Base-by-base conservation (phyloP, 805 yeast genomes). In the Lipomyces anomalus region DNA sequence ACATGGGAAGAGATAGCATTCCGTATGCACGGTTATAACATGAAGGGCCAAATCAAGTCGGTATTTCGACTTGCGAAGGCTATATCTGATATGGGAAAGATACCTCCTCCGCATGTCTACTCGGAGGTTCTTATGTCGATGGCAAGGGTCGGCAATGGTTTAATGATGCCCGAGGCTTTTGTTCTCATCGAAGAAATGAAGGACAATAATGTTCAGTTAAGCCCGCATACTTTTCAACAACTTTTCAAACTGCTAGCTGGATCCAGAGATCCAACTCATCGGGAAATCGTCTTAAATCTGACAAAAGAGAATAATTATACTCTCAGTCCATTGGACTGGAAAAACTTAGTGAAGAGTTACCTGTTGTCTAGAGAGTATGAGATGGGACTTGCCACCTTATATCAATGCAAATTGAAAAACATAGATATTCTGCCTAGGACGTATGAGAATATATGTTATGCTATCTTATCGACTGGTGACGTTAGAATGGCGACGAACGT, bases 51-150 rank as follows among this genome's bases (percentile, higher is more conserved):
- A 9, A 6, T 24, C 18, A 16, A 20, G 38, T 9, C 29, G 9
- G 40, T 37, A 6, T 37, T 37, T 24, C 20, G 17, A 6, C 18
- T 6, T 21, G 32, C 40, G 7, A 37, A 37, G 16, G 38, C 29
- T 7, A 24, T 20, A 13, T 13, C 32, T 28, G 16, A 13, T 28
- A 28, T 13, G 13, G 40, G 40, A 37, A n/a, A 39, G 9, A 22
- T 16, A 9, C 43, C 45, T 11, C 38, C 45, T 6, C 37, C n/a
- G 37, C 7, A 21, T 7, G n/a, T 42, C 9, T 37, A 24, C 17
- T n/a, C 39, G 11, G 45, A 29, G 34, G 17, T 13, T 7, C 21
- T 37, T 7, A 7, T 42, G 45, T 21, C 43, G n/a, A 39, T 37
- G 43, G 13, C 43, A 23, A 9, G 6, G 6, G 40, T 9, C 9